Evolutionary conservation across 2,329 filamentous ascomycete genomes (phyloP), one percentile per base, ranked within the genome.

Genomic region (Huntiella moniliformis): DNA sequence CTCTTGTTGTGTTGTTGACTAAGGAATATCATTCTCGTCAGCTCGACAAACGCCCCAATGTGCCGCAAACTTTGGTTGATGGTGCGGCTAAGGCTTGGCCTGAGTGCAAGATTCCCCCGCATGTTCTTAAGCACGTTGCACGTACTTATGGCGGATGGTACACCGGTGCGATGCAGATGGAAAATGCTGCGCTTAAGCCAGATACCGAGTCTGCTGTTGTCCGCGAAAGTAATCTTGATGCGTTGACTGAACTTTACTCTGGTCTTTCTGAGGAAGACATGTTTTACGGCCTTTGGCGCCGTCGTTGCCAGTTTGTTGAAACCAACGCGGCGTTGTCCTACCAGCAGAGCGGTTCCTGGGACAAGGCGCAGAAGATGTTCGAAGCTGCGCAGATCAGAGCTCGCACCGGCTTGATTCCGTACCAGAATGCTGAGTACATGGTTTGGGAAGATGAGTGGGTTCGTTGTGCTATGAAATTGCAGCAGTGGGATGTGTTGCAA

Each of bases 361-460:
- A 98, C 56, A 96, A 96, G 63, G 87, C 92, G 1, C 92, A 98
- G 63, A 82, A 83, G 56, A 80, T 95, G 66, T 98, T 96, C 60
- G 91, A 99, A 61, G 80, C 80, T 47, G 91, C 92, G 0, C 92
- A 98, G 61, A 85, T 98, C 60, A 98, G 96, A 61, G 91, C 92
- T 38, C 77, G 92, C 40, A 96, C 88, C 0, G 91, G 87, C 44
- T 84, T 88, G n/a, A 77, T 96, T 51, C 88, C 91, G 0, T 96
- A 95, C 61, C 94, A 88, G 1, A 83, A 92, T 55, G 86, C 80
- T 31, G 91, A 99, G 61, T 99, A 99, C 62, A 95, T 93, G 74
- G 73, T 99, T 1, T 99, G 91, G 91, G 91, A 99, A 62, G 91
- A 99, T 57, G 92, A 98, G 55, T 99, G 91, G 91, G 79, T 98